Evolutionary conservation across 768 basidiomycete genomes (phyloP), one percentile per base, ranked within the genome.

Genomic region (Suillus luteus): DNA sequence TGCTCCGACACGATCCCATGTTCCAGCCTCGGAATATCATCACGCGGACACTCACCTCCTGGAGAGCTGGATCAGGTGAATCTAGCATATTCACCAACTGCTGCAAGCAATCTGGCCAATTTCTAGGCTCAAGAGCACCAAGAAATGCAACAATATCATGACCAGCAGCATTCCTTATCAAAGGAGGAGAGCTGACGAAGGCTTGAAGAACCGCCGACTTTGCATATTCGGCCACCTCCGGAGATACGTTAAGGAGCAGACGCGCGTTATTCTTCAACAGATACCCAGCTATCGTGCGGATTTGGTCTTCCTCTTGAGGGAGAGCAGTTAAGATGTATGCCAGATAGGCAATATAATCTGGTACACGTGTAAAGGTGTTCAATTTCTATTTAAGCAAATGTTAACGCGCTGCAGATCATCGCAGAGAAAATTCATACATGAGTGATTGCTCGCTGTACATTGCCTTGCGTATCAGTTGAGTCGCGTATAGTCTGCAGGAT

Each of bases 321-420:
- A 92, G 79, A 52, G 83, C 82, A 63, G 90, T 88, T 67, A 99
- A 87, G 80, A 98, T 95, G 75, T 96, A 93, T 24, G 92, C 92
- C 67, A 99, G 88, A 84, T 99, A 99, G 63, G 91, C 95, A 65
- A 95, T 89, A 76, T 97, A 99, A 76, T 97, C 95, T 54, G 95
- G 92, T 67, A 90, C 89, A 71, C 89, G 88, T 73, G 92, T 90
- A 77, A 93, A 95, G 66, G 81, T 84, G 76, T 92, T 93, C 67
- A 95, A 83, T 91, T 93, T 93, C 92, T 95, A 7, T 64, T 24
- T 52, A 65, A 68, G 64, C 59, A 55, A 55, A 62, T 54, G 65
- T 75, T 68, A 70, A 65, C 66, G 64, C 48, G 59, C 67, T 68
- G 63, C 65, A 65, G 46, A 63, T 31, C 57, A 63, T 60, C 60